Evolutionary conservation across 805 yeast species (phyloP), one percentile per base, ranked within the genome.

Genomic region (Candida glaebosa): DNA sequence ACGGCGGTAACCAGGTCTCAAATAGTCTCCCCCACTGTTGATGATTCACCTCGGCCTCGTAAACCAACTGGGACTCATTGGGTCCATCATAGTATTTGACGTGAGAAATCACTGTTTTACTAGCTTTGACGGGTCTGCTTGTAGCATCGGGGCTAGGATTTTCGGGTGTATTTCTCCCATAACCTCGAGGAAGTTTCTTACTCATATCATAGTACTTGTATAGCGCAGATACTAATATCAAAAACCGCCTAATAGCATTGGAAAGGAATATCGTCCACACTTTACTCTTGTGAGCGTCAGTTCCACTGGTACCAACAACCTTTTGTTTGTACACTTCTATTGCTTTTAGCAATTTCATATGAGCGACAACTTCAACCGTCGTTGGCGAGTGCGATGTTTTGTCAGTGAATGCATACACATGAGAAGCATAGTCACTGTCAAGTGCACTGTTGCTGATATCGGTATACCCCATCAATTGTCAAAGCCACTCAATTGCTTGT

Each of bases 191-290:
- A 30, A 32, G 22, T 7, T 34, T 8, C 4, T 18, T 19, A 34
- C 19, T 22, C 18, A 19, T 14, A 9, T 19, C 19, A 18, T 34
- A 14, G 15, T 19, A 17, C 3, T 17, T 18, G 28, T 36, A 42
- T 18, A 43, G 36, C 8, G 51, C 59, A 31, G 51, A 49, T 6
- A 56, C 48, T 37, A 52, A 52, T 7, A 52, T 20, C 2, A 49
- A 45, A 32, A 58, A 60, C 14, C 60, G 39, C 30, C 58, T 43
- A 5, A 51, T 56, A 1, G 64, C 58, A 24, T 45, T 39, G 3
- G 60, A 50, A 9, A 58, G 41, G 37, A 48, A 58, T 10, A 48
- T 47, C 30, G 56, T 50, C 63, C 63, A 60, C 18, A 32, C 33
- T 14, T 25, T 40, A 34, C 12, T 17, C 34, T 18, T 32, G 22